Evolutionary conservation across 2,329 filamentous ascomycete genomes (phyloP).

Genomic region (Cordyceps javanica): DNA sequence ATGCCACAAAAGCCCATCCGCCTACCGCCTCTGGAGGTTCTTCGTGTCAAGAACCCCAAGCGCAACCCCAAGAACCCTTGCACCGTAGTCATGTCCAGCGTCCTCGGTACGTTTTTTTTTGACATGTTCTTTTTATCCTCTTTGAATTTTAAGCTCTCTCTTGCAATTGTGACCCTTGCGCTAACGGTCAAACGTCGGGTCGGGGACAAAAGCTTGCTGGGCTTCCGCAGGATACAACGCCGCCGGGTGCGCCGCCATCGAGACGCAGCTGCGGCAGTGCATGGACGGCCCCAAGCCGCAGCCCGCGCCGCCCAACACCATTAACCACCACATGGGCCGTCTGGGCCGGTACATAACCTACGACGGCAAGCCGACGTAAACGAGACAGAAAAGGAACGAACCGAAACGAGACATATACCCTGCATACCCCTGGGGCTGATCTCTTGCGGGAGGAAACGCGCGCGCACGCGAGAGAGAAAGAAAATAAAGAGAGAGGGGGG

Average conservation of each 20-base stretch:
- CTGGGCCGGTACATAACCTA: constrained; percentile 65
- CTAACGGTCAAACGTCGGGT: no score
- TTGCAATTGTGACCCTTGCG: not conserved
- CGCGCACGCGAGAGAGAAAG: no score
- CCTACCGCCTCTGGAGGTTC: constrained; percentile 48
- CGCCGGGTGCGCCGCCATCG: constrained; percentile 51
- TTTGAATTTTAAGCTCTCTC: not conserved
- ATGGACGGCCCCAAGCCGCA: constrained; percentile 70
- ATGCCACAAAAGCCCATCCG: constrained; percentile 50
- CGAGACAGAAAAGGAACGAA: not conserved
- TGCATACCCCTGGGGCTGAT: no score
- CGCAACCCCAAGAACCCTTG: constrained; percentile 45
- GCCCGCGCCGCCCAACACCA: constrained; percentile 57
- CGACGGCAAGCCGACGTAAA: constrained; percentile 29
- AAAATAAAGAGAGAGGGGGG: no score
- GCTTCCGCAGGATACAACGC: constrained; percentile 68
- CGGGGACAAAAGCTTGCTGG: constrained; percentile 81
- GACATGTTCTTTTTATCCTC: not conserved
- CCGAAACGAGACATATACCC: no score
- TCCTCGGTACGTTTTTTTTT: constrained; percentile 41
- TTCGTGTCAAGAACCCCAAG: constrained; percentile 51
- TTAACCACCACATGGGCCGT: constrained; percentile 88
- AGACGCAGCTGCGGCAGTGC: constrained; percentile 56
- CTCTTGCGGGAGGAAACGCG: no score
- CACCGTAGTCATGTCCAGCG: constrained; percentile 49